phyloP scores from a whole-genome alignment of 2,329 filamentous ascomycete species.

The Monosporascus sp. region DNA sequence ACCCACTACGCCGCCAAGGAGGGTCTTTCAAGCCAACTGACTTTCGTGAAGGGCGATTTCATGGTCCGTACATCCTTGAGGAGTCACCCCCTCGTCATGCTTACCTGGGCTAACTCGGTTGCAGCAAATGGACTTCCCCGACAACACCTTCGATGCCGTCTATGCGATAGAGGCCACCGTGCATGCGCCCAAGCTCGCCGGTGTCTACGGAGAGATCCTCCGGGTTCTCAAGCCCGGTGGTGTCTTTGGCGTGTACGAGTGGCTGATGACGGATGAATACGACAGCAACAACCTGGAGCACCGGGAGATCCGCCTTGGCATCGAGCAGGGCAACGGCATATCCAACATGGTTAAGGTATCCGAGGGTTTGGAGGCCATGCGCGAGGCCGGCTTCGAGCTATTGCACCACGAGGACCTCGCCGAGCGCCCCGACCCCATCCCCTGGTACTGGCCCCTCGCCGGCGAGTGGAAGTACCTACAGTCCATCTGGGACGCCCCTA shows the following conservation, averaged over 20 bases:
- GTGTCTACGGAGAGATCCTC: conserved; percentile 92
- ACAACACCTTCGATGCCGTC: conserved; percentile 88
- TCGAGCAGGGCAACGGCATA: conserved; percentile 94
- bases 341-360: conserved; percentile 91
- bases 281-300: conserved; percentile 84
- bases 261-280: conserved; percentile 96
- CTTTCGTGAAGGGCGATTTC: conserved; percentile 92
- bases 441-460: conserved; percentile 92
- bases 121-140: conserved; percentile 88
- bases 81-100: background rate
- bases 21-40: conserved; percentile 71
- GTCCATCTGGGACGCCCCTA: conserved; percentile 72
- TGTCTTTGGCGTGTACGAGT: conserved; percentile 95
- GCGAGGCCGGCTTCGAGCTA: conserved; percentile 80
- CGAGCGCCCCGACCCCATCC: conserved; percentile 64
- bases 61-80: conserved; percentile 51
- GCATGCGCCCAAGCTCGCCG: conserved; percentile 84
- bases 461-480: conserved; percentile 81
- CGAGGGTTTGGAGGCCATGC: conserved; percentile 77
- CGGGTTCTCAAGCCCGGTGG: conserved; percentile 94
- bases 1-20: conserved; percentile 78
- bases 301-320: conserved; percentile 85
- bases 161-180: conserved; percentile 98
- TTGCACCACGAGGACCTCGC: conserved; percentile 83
- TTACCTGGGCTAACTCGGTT: background rate